These are phyloP conservation scores for Penicillium hesseltinei DNA, from an alignment of 2,329 filamentous ascomycete species.

Conservation along the genomic window DNA sequence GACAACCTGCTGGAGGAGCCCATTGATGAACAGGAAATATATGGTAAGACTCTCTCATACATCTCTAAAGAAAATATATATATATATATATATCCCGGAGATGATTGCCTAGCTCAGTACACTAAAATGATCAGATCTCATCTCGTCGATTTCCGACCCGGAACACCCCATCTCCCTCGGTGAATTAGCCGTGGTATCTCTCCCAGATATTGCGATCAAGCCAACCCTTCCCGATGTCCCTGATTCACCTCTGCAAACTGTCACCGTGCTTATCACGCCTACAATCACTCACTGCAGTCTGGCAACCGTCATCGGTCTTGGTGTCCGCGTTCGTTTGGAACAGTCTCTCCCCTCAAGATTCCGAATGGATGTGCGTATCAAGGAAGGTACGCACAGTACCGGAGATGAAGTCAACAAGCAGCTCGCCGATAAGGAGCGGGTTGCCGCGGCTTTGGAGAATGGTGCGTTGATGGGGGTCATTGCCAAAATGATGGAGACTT, in stretches of 20 bases:
- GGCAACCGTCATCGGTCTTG: slow-evolving; percentile 92
- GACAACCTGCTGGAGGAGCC: slow-evolving; percentile 69
- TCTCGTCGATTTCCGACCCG: slow-evolving; percentile 91
- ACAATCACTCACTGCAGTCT: slow-evolving; percentile 97
- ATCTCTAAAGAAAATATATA: not conserved
- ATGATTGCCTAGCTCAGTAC: not conserved
- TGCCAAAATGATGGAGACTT: slow-evolving; percentile 90
- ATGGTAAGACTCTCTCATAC: slow-evolving; percentile 56
- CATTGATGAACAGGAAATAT: slow-evolving; percentile 97
- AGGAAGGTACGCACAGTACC: slow-evolving; percentile 92
- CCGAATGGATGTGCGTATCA: slow-evolving; percentile 87
- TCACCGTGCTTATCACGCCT: slow-evolving; percentile 86
- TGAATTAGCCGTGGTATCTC: slow-evolving; percentile 88
- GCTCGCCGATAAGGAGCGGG: slow-evolving; percentile 90
- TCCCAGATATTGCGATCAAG: slow-evolving; percentile 84
- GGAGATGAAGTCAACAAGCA: slow-evolving; percentile 97
- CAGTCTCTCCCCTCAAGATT: slow-evolving; percentile 88
- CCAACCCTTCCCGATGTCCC: slow-evolving; percentile 61
- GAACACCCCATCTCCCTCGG: slow-evolving; percentile 94
- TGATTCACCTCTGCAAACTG: slow-evolving; percentile 64
- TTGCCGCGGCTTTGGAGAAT: slow-evolving; percentile 92
- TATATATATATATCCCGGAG: not conserved
- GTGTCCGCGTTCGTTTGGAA: slow-evolving; percentile 86
- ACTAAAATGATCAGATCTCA: slow-evolving; percentile 64
- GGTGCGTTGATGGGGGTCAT: slow-evolving; percentile 83